Conservation (phyloP, 176 grass and related monocot genomes). For the Paspalum vaginatum region DNA sequence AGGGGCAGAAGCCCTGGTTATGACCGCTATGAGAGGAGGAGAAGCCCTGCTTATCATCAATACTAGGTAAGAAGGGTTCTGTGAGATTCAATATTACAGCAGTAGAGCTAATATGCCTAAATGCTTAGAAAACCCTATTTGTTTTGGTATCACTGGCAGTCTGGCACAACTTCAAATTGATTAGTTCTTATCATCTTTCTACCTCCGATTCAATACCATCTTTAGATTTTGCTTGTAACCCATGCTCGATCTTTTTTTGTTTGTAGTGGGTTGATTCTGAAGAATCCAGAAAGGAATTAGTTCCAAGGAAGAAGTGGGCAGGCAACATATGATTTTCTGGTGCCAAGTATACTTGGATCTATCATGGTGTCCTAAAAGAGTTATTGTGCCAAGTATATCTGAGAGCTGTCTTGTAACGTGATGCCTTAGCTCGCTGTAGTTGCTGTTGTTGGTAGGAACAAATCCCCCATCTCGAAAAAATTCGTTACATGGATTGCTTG, state of each 20-base stretch:
- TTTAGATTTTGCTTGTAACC: conserved; percentile 9
- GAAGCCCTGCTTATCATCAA: conserved; percentile 57
- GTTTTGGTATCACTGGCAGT: too few relatives aligned
- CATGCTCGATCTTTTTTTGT: background rate
- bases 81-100: background rate
- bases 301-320: background rate
- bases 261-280: background rate
- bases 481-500: background rate
- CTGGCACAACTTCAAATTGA: background rate
- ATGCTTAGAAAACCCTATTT: background rate
- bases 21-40: conserved; percentile 43
- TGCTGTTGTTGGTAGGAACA: background rate
- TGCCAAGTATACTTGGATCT: conserved; percentile 1
- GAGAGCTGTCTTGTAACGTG: conserved; percentile 2
- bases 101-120: background rate
- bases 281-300: background rate
- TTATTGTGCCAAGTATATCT: conserved; percentile 1
- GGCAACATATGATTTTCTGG: background rate
- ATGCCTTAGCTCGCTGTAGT: background rate
- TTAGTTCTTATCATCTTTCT: background rate
- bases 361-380: background rate
- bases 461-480: background rate
- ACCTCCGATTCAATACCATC: background rate
- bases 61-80: conserved; percentile 45
- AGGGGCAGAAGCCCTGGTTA: conserved; percentile 35